Evolutionary conservation across 2,329 filamentous ascomycete genomes (phyloP), one percentile per base, ranked within the genome.

Genomic region (Pseudopithomyces maydicus): DNA sequence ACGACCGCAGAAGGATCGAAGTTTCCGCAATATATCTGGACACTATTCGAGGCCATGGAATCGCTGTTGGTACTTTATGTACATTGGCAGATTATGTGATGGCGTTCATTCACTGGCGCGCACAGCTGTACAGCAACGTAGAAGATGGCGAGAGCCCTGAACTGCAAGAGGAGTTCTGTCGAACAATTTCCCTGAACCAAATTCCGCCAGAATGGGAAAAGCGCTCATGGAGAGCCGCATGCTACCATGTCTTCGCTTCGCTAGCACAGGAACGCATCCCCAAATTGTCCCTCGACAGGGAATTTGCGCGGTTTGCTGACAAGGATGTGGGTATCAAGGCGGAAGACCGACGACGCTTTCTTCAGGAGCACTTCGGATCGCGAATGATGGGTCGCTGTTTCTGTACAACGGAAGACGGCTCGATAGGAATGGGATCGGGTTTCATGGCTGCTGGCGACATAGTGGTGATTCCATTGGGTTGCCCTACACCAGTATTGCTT

Each of bases 41-140:
- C 23, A 67, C 48, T 1, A 52, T 77, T 33, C 51, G n/a, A 19
- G 43, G 43, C 7, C 63, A 59, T 32, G 72, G 72, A 1, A 62
- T 70, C n/a, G 56, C 70, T 2, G 71, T 76, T 20, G 68, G 66
- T 1, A 71, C 70, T 0, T 56, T 67, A 0, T 72, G 66, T 50
- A 66, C 58, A 0, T 3, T 65, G 15, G 66, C 66, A 4, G 70
- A 77, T 48, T 73, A 67, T n/a, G 60, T 78, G 17, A 76, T 75
- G 67, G 73, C 73, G 0, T 77, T 78, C 43, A 43, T 76, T 1
- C 67, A 76, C 22, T 77, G 74, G 75, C 61, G 70, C 17, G 67
- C 71, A 5, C 52, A 68, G 15, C 32, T 76, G 0, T 48, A 74
- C 6, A 52, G 61, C 6, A 57, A 12, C 41, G 52, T 41, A 1